phyloP scores from a whole-genome alignment of 495 filamentous ascomycete genomes.

The Cenococcum geophilum region DNA sequence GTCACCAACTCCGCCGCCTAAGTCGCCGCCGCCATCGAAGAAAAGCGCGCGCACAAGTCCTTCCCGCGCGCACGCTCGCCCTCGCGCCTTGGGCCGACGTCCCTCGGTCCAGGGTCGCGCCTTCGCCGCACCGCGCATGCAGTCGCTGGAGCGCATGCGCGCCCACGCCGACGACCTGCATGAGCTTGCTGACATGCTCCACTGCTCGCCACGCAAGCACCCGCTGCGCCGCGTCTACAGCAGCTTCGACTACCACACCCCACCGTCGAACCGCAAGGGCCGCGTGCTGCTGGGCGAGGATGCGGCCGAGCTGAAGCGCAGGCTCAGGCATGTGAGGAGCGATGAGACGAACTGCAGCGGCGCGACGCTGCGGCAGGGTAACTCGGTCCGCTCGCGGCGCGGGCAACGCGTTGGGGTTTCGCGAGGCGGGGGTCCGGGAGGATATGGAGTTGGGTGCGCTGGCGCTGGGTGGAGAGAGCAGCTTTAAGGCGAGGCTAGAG shows the following conservation, averaged over 20 bases:
- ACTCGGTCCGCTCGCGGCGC: conserved; percentile 12
- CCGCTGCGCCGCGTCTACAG: conserved; percentile 15
- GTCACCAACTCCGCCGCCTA: conserved; percentile 53
- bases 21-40: conserved; percentile 52
- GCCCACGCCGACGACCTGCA: conserved; percentile 32
- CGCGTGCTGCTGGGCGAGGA: conserved; percentile 26
- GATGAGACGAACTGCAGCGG: conserved; percentile 26
- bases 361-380: conserved; percentile 9
- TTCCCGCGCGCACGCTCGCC: conserved; percentile 10
- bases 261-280: conserved; percentile 34
- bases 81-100: conserved; percentile 20
- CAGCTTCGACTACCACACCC: conserved; percentile 32
- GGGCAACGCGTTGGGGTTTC: conserved; percentile 23
- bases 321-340: conserved; percentile 19
- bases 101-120: conserved; percentile 40
- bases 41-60: conserved; percentile 36
- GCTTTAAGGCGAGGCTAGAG: conserved; percentile 22
- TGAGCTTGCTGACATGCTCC: conserved; percentile 32
- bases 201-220: conserved; percentile 35
- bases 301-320: conserved; percentile 18
- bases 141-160: conserved; percentile 38
- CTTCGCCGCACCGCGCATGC: conserved; percentile 39
- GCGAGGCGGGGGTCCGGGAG: conserved; percentile 29
- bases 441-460: conserved; percentile 24
- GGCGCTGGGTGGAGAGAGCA: conserved; percentile 7